A percentile compares a stretch with the other conserved stretches of the same genome.
Conservation (phyloP, 129 eudicot genomes). For the Saposhnikovia divaricata region DNA sequence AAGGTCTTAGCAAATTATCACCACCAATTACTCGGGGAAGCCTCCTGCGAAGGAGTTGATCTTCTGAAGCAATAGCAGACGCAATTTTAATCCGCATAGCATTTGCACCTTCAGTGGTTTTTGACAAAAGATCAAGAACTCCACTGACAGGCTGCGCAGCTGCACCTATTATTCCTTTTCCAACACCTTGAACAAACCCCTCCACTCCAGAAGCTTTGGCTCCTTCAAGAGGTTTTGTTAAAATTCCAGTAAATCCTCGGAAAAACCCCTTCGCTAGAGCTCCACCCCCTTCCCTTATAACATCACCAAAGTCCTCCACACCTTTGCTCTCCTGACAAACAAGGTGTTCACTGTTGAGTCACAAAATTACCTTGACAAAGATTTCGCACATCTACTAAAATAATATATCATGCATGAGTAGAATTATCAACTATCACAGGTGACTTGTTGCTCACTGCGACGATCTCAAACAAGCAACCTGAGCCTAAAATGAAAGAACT, state of each 20-base stretch:
- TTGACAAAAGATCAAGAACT: slow-evolving; percentile 86
- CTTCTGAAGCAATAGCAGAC: slow-evolving; percentile 93
- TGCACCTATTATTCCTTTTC: slow-evolving; percentile 95
- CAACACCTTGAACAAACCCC: slow-evolving; percentile 98
- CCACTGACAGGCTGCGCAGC: slow-evolving; percentile 99
- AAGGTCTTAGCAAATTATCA: slow-evolving; percentile 90
- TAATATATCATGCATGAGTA: not conserved
- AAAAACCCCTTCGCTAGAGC: slow-evolving; percentile 92
- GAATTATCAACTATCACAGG: not conserved
- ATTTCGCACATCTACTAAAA: not conserved
- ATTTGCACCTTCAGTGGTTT: slow-evolving; percentile 99
- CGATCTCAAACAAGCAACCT: not conserved
- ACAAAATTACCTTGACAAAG: not conserved
- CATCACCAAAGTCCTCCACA: slow-evolving; percentile 92
- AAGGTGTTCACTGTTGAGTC: not conserved
- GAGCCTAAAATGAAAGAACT: not conserved
- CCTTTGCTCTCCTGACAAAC: slow-evolving; percentile 65
- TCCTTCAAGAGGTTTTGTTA: slow-evolving; percentile 98
- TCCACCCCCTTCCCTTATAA: slow-evolving; percentile 95
- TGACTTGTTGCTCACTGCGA: not conserved
- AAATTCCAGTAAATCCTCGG: slow-evolving; percentile 89
- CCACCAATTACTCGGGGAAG: slow-evolving; percentile 92
- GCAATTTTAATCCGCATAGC: slow-evolving; percentile 97
- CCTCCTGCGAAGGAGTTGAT: slow-evolving; percentile 88
- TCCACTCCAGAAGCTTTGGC: slow-evolving; percentile 98